Conservation (phyloP, 768 basidiomycete species). For the Termitomyces bulborhizus region DNA sequence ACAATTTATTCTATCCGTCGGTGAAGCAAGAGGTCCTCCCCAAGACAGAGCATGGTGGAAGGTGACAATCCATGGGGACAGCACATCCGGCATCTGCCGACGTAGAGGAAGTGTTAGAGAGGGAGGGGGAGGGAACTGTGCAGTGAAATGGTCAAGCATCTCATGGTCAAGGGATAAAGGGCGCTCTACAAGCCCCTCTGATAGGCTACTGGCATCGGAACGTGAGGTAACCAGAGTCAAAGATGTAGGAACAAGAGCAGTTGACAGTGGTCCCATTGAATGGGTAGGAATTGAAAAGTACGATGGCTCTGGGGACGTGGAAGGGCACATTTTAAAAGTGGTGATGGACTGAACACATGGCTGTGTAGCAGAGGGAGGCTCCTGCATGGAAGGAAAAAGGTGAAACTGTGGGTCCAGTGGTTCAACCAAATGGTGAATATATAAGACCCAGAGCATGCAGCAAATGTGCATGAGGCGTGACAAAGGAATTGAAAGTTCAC, state of each 20-base stretch:
- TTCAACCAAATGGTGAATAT: slow-evolving; percentile 6
- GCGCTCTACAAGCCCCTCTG: neutral
- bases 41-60: slow-evolving; percentile 7
- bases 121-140: slow-evolving; percentile 23
- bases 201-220: neutral
- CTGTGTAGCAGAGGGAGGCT: slow-evolving; percentile 10
- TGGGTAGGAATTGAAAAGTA: slow-evolving; percentile 11
- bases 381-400: neutral
- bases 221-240: neutral
- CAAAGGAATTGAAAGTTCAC: neutral
- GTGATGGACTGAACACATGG: slow-evolving; percentile 4
- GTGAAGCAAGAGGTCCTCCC: slow-evolving; percentile 14
- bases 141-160: slow-evolving; percentile 23
- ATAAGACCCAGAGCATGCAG: slow-evolving; percentile 9
- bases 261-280: slow-evolving; percentile 8
- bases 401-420: neutral
- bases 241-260: slow-evolving; percentile 3
- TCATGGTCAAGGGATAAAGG: slow-evolving; percentile 6
- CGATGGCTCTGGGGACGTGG: slow-evolving; percentile 7
- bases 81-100: slow-evolving; percentile 12
- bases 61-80: slow-evolving; percentile 14
- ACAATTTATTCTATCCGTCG: slow-evolving; percentile 24
- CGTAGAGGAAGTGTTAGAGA: slow-evolving; percentile 15
- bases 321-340: slow-evolving; percentile 7
- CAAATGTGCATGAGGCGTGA: slow-evolving; percentile 12